Percentiles rank a stretch among this genome's conserved stretches.
Evolutionary conservation across 2,329 filamentous ascomycete species (phyloP).

Genomic region (Stagonosporopsis chrysanthemi): DNA sequence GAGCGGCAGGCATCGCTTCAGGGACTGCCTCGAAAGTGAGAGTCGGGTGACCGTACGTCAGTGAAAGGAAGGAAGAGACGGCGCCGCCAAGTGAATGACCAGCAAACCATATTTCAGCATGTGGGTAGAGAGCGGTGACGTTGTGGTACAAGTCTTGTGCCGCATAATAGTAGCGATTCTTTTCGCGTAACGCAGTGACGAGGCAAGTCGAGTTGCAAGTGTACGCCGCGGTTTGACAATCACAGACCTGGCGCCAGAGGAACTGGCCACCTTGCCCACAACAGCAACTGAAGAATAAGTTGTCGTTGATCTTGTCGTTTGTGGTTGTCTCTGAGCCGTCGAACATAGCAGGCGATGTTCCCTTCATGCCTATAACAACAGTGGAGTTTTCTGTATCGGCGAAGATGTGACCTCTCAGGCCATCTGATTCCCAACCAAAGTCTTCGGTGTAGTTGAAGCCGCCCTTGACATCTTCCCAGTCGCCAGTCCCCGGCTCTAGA

Average conservation of each 20-base stretch:
- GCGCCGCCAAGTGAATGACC: conserved; percentile 94
- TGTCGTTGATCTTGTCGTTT: conserved; percentile 97
- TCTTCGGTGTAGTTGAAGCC: conserved; percentile 85
- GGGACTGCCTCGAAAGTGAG: conserved; percentile 94
- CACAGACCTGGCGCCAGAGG: conserved; percentile 90
- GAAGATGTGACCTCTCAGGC: conserved; percentile 90
- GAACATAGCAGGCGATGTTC: conserved; percentile 86
- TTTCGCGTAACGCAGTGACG: conserved; percentile 73
- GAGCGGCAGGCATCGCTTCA: conserved; percentile 83
- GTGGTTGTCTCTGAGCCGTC: conserved; percentile 97
- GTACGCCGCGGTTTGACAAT: conserved; percentile 87
- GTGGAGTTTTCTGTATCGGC: conserved; percentile 85
- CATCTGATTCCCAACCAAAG: conserved; percentile 92
- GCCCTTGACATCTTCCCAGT: conserved; percentile 76
- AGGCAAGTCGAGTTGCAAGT: conserved; percentile 94
- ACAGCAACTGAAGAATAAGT: conserved; percentile 97
- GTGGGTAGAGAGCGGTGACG: conserved; percentile 85
- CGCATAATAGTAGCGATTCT: conserved; percentile 91
- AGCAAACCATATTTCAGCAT: conserved; percentile 84
- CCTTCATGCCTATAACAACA: conserved; percentile 90
- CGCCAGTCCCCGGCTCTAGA: conserved; percentile 70
- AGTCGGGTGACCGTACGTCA: conserved; percentile 90
- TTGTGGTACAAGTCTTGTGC: conserved; percentile 91
- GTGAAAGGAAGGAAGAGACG: conserved; percentile 83
- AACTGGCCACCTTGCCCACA: conserved; percentile 92